These are phyloP conservation scores for Ostreobium quekettii DNA, from an alignment of 139 green algal genomes.

Conservation along the genomic window DNA sequence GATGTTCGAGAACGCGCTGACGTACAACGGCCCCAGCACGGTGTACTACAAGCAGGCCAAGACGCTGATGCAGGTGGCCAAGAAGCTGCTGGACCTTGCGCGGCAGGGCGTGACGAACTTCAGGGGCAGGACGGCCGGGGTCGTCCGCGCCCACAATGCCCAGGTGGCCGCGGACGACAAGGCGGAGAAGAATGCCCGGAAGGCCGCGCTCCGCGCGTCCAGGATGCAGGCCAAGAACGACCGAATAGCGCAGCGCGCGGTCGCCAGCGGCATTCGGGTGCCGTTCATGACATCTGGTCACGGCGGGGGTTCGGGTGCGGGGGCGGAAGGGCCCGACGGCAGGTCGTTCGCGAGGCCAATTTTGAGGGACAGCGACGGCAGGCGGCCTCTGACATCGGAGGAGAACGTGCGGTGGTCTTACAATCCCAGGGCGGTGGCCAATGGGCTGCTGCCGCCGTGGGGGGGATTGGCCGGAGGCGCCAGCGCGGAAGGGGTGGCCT, in stretches of 20 bases:
- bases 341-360: not conserved
- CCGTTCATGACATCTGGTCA: not conserved
- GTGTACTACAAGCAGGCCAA: slow-evolving; percentile 25
- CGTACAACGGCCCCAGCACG: slow-evolving; percentile 21
- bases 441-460: not conserved
- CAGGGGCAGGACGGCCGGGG: slow-evolving; percentile 20
- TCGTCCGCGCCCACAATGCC: slow-evolving; percentile 20
- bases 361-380: slow-evolving; percentile 5
- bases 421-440: not conserved
- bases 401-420: slow-evolving; percentile 17
- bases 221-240: slow-evolving; percentile 18
- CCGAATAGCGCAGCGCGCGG: slow-evolving; percentile 9
- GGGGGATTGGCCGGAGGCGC: slow-evolving; percentile 10
- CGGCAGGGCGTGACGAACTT: slow-evolving; percentile 24
- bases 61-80: slow-evolving; percentile 25
- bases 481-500: slow-evolving; percentile 16
- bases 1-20: slow-evolving; percentile 28
- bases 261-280: slow-evolving; percentile 12
- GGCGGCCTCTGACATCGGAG: slow-evolving; percentile 14
- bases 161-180: slow-evolving; percentile 18
- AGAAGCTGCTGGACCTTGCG: slow-evolving; percentile 25
- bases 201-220: slow-evolving; percentile 14
- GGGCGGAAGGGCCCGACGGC: not conserved
- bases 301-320: too few relatives aligned
- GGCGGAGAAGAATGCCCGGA: slow-evolving; percentile 18